These are phyloP conservation scores for Entomortierella beljakovae DNA, from an alignment of 192 early-diverging fungal genomes.

Conservation along the genomic window DNA sequence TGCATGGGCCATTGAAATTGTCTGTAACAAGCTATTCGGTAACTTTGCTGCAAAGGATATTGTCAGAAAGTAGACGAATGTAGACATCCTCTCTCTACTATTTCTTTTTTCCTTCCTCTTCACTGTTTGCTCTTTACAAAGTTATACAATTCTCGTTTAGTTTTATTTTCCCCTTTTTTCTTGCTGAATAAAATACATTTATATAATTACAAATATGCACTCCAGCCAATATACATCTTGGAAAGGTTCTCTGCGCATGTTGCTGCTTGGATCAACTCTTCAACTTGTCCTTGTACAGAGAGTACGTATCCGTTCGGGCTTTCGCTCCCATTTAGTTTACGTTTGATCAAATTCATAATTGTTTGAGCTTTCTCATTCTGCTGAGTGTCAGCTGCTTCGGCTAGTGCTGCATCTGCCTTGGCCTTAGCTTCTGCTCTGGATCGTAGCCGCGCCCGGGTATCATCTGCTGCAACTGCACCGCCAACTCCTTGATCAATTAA, in stretches of 20 bases:
- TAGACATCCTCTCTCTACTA: background rate
- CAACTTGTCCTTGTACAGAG: slow-evolving; percentile 83
- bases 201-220: slow-evolving; percentile 20
- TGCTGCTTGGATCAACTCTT: slow-evolving; percentile 83
- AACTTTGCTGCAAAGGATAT: slow-evolving; percentile 92
- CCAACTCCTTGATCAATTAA: slow-evolving; percentile 1
- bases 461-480: slow-evolving; percentile 4
- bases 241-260: slow-evolving; percentile 75
- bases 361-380: slow-evolving; percentile 74
- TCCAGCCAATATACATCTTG: slow-evolving; percentile 89
- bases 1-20: slow-evolving; percentile 84
- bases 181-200: slow-evolving; percentile 4
- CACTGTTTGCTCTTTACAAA: background rate
- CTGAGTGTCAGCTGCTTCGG: slow-evolving; percentile 31
- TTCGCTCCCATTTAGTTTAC: slow-evolving; percentile 76
- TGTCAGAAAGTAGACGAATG: slow-evolving; percentile 43
- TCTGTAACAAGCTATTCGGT: slow-evolving; percentile 82
- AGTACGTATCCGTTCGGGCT: slow-evolving; percentile 55
- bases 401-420: slow-evolving; percentile 24
- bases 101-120: background rate
- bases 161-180: background rate
- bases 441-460: slow-evolving; percentile 15
- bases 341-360: slow-evolving; percentile 67
- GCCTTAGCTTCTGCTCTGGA: slow-evolving; percentile 34
- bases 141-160: slow-evolving; percentile 3